Percentiles rank a stretch among this genome's conserved stretches.
phyloP scores from a whole-genome alignment of 1,284 basidiomycete species.

The Leccinum pachyderme region DNA sequence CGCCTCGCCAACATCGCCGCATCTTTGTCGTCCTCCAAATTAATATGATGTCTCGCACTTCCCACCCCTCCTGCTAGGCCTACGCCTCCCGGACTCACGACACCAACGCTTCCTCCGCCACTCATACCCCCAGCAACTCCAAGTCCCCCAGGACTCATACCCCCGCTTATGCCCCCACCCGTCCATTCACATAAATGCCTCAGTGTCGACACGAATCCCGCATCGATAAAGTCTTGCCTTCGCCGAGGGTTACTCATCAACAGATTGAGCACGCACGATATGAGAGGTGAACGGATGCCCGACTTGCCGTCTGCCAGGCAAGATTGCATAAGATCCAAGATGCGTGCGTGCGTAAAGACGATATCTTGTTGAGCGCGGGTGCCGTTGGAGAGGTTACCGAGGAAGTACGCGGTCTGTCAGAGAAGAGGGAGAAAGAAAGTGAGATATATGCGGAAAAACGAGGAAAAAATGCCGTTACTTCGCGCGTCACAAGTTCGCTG shows the following conservation, averaged over 20 bases:
- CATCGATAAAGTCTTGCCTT: slow-evolving; percentile 40
- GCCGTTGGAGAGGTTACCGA: slow-evolving; percentile 68
- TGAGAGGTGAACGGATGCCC: slow-evolving; percentile 58
- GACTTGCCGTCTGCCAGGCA: slow-evolving; percentile 57
- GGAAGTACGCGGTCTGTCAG: slow-evolving; percentile 50
- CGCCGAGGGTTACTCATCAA: slow-evolving; percentile 36
- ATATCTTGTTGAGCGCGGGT: slow-evolving; percentile 43
- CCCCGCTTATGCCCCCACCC: slow-evolving; percentile 20
- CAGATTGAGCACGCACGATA: slow-evolving; percentile 56
- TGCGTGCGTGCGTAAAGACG: slow-evolving; percentile 47
- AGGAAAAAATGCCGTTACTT: slow-evolving; percentile 36
- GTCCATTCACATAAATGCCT: slow-evolving; percentile 53
- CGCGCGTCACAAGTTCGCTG: slow-evolving; percentile 51
- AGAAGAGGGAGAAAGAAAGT: neutral
- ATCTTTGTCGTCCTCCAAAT: slow-evolving; percentile 51
- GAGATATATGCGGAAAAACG: neutral
- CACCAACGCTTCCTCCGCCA: slow-evolving; percentile 16
- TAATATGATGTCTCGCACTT: slow-evolving; percentile 20
- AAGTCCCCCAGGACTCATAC: slow-evolving; percentile 34
- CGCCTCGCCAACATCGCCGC: slow-evolving; percentile 53
- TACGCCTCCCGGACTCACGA: neutral
- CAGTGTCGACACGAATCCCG: slow-evolving; percentile 45
- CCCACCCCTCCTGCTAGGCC: slow-evolving; percentile 24
- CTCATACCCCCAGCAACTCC: slow-evolving; percentile 22
- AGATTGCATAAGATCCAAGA: slow-evolving; percentile 52